Evolutionary conservation across 305 asterid species (phyloP).

Genomic region (Stenogyne calaminthoides): DNA sequence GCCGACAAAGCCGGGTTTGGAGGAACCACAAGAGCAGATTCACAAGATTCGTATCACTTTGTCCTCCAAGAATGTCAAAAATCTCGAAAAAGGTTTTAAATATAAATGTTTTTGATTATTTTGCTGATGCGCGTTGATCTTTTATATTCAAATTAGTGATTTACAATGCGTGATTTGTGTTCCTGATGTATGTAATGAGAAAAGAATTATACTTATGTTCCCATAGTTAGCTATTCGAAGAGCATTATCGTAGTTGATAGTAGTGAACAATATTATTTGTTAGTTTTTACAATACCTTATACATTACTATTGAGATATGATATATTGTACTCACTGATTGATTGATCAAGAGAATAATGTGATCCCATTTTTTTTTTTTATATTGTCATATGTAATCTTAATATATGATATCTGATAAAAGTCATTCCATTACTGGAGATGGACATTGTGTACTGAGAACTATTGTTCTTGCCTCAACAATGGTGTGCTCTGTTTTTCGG

Average conservation of each 20-base stretch:
- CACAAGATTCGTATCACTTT: slow-evolving; percentile 81
- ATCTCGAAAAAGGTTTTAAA: slow-evolving; percentile 64
- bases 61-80: slow-evolving; percentile 73
- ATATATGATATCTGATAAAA: too few species aligned
- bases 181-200: not conserved
- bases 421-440: too few species aligned
- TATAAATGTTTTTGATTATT: not conserved
- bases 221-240: not conserved
- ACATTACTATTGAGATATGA: not conserved
- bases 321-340: not conserved
- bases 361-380: not conserved
- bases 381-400: not conserved
- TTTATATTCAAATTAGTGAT: not conserved
- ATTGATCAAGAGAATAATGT: not conserved
- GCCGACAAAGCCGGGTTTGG: slow-evolving; percentile 66
- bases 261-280: not conserved
- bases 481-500: not conserved
- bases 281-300: too few species aligned
- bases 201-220: not conserved
- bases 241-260: not conserved
- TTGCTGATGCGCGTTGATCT: not conserved
- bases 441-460: not conserved
- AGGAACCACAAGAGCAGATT: slow-evolving; percentile 58
- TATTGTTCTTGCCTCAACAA: not conserved
- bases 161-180: not conserved